These are phyloP conservation scores for Aspergillus amoenus DNA, from an alignment of 2,329 filamentous ascomycete species.

Conservation along the genomic window DNA sequence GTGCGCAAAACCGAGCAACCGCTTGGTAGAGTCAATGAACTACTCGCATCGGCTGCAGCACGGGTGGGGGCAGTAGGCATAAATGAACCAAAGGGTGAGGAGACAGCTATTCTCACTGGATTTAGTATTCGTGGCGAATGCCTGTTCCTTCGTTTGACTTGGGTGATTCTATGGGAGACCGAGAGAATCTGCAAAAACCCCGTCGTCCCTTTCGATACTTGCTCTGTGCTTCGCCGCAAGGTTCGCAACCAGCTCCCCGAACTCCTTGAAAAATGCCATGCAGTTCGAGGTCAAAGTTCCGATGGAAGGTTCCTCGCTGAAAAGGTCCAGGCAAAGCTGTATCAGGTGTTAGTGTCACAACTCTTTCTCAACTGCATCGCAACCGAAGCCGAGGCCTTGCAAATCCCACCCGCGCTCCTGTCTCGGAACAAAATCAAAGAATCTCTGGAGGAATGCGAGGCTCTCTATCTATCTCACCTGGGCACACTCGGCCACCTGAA, in stretches of 20 bases:
- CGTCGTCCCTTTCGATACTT: neutral
- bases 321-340: constrained; percentile 3
- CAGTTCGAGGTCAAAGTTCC: neutral
- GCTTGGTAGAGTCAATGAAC: constrained; percentile 4
- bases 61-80: neutral
- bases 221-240: neutral
- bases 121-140: constrained; percentile 6
- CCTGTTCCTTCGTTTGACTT: constrained; percentile 1
- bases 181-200: neutral
- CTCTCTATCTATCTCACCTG: neutral
- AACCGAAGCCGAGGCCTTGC: too few relatives aligned
- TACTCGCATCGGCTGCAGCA: constrained; percentile 2
- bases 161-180: neutral
- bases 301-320: constrained; percentile 1
- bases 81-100: neutral
- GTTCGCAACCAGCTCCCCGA: neutral
- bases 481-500: neutral
- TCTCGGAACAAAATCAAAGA: neutral
- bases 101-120: constrained; percentile 1
- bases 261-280: neutral
- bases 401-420: too few relatives aligned
- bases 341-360: constrained; percentile 6
- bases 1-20: constrained; percentile 5
- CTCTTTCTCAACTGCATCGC: neutral
- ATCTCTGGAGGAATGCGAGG: neutral